phyloP scores from a whole-genome alignment of 768 basidiomycete genomes.

The Coprinopsis sp. region DNA sequence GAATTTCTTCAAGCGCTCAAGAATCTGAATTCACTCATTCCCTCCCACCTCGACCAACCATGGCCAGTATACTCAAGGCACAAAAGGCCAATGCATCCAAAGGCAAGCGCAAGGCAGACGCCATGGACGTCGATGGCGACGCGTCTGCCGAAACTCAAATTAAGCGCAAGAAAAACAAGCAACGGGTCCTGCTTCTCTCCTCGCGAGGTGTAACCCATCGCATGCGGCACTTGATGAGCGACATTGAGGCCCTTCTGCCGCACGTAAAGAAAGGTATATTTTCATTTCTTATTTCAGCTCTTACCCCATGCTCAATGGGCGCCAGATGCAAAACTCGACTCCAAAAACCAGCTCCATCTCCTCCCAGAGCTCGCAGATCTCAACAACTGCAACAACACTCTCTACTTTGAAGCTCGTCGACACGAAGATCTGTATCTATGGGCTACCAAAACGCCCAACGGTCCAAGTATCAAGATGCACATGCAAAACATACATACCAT shows the following conservation, averaged over 20 bases:
- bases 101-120: slow-evolving; percentile 60
- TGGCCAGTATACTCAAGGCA: slow-evolving; percentile 63
- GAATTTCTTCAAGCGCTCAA: too few species aligned
- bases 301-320: not conserved
- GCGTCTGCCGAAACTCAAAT: slow-evolving; percentile 18
- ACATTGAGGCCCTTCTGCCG: slow-evolving; percentile 83
- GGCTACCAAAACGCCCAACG: slow-evolving; percentile 96
- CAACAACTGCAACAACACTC: slow-evolving; percentile 94
- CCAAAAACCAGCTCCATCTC: slow-evolving; percentile 88
- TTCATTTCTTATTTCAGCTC: not conserved
- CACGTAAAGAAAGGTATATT: slow-evolving; percentile 91
- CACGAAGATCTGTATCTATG: slow-evolving; percentile 96
- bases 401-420: slow-evolving; percentile 95
- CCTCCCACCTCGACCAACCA: slow-evolving; percentile 22
- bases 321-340: slow-evolving; percentile 93
- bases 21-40: slow-evolving; percentile 1
- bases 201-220: slow-evolving; percentile 93
- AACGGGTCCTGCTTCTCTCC: slow-evolving; percentile 87
- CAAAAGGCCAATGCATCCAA: slow-evolving; percentile 60
- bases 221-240: slow-evolving; percentile 97
- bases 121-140: slow-evolving; percentile 49
- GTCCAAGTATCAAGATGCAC: slow-evolving; percentile 95
- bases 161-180: slow-evolving; percentile 81
- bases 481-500: slow-evolving; percentile 99
- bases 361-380: slow-evolving; percentile 96